Conservation (phyloP, 768 basidiomycete species). For the Trametes maxima region DNA sequence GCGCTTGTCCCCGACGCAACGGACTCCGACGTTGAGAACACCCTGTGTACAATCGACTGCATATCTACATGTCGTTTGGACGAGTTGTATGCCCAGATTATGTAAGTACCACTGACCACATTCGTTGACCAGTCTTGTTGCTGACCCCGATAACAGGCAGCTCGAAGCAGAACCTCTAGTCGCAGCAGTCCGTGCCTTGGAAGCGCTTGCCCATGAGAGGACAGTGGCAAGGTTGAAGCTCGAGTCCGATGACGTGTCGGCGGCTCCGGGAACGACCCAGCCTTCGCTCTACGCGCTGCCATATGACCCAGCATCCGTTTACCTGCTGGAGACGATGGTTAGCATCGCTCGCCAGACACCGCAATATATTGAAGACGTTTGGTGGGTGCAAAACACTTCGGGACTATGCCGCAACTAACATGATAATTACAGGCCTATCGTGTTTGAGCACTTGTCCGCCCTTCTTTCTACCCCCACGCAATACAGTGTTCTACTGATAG, state of each 20-base stretch:
- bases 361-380: conserved; percentile 83
- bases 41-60: conserved; percentile 93
- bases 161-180: conserved; percentile 79
- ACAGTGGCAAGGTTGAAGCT: conserved; percentile 79
- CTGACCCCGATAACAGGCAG: conserved; percentile 42
- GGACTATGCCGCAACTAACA: neutral
- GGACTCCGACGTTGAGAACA: conserved; percentile 90
- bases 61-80: conserved; percentile 92
- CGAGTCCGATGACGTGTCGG: conserved; percentile 58
- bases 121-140: neutral
- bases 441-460: conserved; percentile 90
- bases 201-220: conserved; percentile 87
- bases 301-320: conserved; percentile 95
- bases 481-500: conserved; percentile 90
- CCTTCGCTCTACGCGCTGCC: conserved; percentile 62
- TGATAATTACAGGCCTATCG: conserved; percentile 71
- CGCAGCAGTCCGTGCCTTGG: conserved; percentile 83
- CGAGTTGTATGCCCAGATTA: conserved; percentile 91
- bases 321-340: conserved; percentile 93
- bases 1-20: conserved; percentile 83
- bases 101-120: conserved; percentile 53
- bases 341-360: conserved; percentile 81
- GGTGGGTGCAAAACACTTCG: conserved; percentile 50
- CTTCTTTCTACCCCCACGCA: conserved; percentile 74
- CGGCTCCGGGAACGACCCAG: conserved; percentile 35